Evolutionary conservation across 2,329 filamentous ascomycete species (phyloP), one percentile per base, ranked within the genome.

Genomic region (Venturiaceae sp.): DNA sequence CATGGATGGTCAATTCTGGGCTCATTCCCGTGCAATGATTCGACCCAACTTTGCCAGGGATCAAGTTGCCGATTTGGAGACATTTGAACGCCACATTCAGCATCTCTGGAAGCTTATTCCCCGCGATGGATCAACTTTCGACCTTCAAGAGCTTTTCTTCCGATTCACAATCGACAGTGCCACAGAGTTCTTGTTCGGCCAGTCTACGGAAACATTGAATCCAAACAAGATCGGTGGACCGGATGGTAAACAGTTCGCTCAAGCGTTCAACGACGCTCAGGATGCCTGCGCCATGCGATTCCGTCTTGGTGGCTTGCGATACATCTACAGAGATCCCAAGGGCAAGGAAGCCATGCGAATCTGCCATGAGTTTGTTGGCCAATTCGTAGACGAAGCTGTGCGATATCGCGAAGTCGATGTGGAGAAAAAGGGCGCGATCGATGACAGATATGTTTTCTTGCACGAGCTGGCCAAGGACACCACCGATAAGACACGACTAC

Each of bases 51-150:
- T 83, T 62, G 74, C 71, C 1, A 70, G 77, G 8, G 73, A 75
- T 11, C 80, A 82, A 62, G 73, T 83, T 9, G 76, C 74, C 4
- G 77, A 83, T 64, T 66, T 83, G 5, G 70, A 73, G 1, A 81
- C 80, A 1, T 84, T 87, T 55, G 84, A 88, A 64, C 71, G 68
- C 2, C 83, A 87, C 70, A 74, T 86, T 16, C 69, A 75, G 33
- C 74, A 79, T 28, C 72, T 90, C 59, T 74, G 88, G 28, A 72
- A 75, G n/a, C 76, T 78, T 23, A 76, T 90, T 8, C 83, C 83
- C 0, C 67, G 67, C 0, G 72, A 81, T 59, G 77, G 84, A 52
- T 69, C 74, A 14, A 70, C 70, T 3, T 64, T 72, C 23, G 71
- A 74, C 59, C 58, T 74, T 5, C 71, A 73, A 50, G 64, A 66